A percentile compares a stretch with the other conserved stretches of the same genome.
These are phyloP conservation scores for Gamarada debralockiae DNA, from an alignment of 495 filamentous ascomycete genomes.

Conservation along the genomic window DNA sequence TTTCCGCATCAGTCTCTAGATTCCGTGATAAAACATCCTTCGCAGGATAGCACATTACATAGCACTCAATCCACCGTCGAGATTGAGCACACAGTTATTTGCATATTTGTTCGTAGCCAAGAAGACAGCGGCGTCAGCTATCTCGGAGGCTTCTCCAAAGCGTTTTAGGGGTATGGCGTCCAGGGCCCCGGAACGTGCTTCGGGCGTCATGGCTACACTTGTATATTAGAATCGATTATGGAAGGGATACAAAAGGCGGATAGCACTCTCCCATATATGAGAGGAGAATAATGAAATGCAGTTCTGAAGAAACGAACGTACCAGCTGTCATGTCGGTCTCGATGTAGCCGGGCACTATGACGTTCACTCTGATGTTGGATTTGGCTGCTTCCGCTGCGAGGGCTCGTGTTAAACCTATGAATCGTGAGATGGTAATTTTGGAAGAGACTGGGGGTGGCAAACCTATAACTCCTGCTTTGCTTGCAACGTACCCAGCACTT, in stretches of 20 bases:
- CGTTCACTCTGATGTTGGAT: conserved; percentile 66
- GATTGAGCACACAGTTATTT: conserved; percentile 78
- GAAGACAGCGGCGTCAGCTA: conserved; percentile 79
- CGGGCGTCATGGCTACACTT: conserved; percentile 22
- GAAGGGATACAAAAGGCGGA: conserved; percentile 1
- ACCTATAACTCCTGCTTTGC: conserved; percentile 76
- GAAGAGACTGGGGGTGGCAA: not conserved
- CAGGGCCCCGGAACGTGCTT: conserved; percentile 21
- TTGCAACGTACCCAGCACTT: conserved; percentile 69
- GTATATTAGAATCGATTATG: conserved; percentile 30
- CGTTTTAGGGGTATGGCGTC: conserved; percentile 61
- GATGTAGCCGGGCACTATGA: conserved; percentile 81
- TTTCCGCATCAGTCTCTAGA: not conserved
- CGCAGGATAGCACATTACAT: conserved; percentile 32
- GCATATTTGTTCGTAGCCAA: conserved; percentile 74
- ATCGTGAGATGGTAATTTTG: not conserved
- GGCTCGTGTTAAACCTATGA: conserved; percentile 60
- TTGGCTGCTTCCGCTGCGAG: conserved; percentile 60
- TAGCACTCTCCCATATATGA: conserved; percentile 1
- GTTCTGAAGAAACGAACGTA: conserved; percentile 33
- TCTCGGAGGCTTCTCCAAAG: conserved; percentile 63
- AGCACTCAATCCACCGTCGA: conserved; percentile 82
- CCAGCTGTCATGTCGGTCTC: conserved; percentile 71
- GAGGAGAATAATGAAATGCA: conserved; percentile 12
- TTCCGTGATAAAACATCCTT: not conserved